Conservation (phyloP, 768 basidiomycete species). For the Hygrophorus pudorinus region DNA sequence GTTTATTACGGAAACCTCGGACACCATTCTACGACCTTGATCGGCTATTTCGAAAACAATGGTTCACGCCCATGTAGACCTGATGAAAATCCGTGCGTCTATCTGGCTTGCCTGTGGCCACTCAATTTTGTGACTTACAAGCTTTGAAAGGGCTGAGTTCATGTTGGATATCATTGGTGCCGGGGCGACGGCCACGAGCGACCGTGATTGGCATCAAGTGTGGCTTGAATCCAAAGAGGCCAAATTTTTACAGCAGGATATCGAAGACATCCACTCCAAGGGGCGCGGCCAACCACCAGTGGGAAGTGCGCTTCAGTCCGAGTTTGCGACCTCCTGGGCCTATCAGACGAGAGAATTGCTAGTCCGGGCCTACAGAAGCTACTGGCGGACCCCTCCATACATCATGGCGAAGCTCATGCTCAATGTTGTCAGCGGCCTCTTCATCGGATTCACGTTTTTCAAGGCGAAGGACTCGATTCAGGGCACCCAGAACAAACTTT, state of each 20-base stretch:
- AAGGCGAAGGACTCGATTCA: conserved; percentile 42
- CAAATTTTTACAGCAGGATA: conserved; percentile 18
- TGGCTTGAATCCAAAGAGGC: conserved; percentile 41
- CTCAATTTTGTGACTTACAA: conserved; percentile 3
- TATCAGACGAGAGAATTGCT: conserved; percentile 36
- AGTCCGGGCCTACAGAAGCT: conserved; percentile 30
- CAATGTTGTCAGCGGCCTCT: conserved; percentile 30
- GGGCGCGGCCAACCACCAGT: conserved; percentile 29
- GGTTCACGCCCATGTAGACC: conserved; percentile 52
- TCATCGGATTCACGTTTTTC: conserved; percentile 47
- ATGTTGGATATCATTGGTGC: conserved; percentile 69
- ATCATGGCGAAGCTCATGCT: conserved; percentile 47
- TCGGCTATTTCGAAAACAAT: conserved; percentile 65
- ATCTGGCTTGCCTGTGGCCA: no score
- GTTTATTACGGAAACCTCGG: conserved; percentile 74
- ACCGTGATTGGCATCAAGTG: conserved; percentile 45
- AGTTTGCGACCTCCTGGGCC: conserved; percentile 45
- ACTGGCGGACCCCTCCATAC: conserved; percentile 54
- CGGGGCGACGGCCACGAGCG: conserved; percentile 46
- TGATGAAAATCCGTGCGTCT: conserved; percentile 62
- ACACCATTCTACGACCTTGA: conserved; percentile 45
- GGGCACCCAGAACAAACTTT: conserved; percentile 56
- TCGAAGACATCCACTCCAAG: conserved; percentile 40
- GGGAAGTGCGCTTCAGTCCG: conserved; percentile 24
- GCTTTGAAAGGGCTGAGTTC: conserved; percentile 38